Percentiles rank a stretch among this genome's conserved stretches.
Evolutionary conservation across 169 alveolate genomes (phyloP).

Genomic region (Amoebophrya sp.): DNA sequence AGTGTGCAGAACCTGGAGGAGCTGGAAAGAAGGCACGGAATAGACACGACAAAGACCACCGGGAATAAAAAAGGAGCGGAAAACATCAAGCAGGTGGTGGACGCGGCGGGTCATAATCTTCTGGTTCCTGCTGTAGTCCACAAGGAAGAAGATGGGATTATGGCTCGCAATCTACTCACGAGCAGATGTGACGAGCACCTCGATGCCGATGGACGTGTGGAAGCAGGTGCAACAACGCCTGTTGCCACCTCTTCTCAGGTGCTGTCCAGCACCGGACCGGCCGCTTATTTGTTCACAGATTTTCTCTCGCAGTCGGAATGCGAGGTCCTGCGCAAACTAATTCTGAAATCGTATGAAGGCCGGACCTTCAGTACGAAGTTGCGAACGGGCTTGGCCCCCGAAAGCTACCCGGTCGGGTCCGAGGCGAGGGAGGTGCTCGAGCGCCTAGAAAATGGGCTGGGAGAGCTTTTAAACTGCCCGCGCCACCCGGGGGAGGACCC

Average conservation of each 20-base stretch:
- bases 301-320: not conserved
- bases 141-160: too few species aligned
- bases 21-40: not conserved
- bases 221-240: too few species aligned
- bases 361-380: not conserved
- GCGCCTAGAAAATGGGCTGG: not conserved
- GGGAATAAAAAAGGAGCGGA: not conserved
- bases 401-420: not conserved
- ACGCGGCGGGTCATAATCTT: too few species aligned
- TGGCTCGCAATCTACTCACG: too few species aligned
- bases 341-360: not conserved
- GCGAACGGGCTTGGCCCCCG: not conserved
- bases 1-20: not conserved
- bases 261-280: too few species aligned
- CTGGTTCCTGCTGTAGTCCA: too few species aligned
- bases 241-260: too few species aligned
- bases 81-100: not conserved
- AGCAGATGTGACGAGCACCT: too few species aligned
- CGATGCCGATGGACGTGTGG: too few species aligned
- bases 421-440: not conserved
- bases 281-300: not conserved
- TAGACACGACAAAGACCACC: not conserved
- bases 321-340: not conserved
- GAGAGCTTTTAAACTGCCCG: not conserved
- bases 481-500: not conserved